A percentile compares a stretch with the other conserved stretches of the same genome.
Evolutionary conservation across 768 basidiomycete genomes (phyloP).

Genomic region (Tulasnella sp.): DNA sequence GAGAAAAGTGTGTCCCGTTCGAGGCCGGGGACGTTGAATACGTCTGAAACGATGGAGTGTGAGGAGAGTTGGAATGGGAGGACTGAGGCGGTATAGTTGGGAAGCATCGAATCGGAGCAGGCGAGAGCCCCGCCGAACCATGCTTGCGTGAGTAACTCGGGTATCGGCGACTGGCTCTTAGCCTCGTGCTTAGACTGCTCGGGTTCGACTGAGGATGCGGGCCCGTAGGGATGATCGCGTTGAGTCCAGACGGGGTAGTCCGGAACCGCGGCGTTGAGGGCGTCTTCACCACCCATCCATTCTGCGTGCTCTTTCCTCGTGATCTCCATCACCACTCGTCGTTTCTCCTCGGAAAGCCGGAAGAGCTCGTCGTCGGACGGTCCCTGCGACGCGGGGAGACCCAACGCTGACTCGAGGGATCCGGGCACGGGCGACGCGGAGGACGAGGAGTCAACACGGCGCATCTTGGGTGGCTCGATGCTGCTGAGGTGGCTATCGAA

Average conservation of each 20-base stretch:
- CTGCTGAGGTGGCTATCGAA: background rate
- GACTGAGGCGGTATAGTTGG: background rate
- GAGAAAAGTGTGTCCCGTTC: background rate
- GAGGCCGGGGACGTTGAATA: background rate
- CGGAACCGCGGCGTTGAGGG: background rate
- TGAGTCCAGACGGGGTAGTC: background rate
- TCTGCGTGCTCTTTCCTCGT: background rate
- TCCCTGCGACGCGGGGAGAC: background rate
- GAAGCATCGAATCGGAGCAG: background rate
- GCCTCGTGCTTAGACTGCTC: background rate
- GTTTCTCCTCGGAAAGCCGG: background rate
- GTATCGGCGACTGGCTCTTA: background rate
- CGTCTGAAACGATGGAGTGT: background rate
- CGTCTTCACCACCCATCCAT: slow-evolving; percentile 10
- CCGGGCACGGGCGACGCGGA: background rate
- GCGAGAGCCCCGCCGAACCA: background rate
- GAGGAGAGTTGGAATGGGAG: background rate
- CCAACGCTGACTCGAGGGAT: background rate
- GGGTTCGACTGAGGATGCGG: background rate
- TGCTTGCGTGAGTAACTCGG: background rate
- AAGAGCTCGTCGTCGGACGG: slow-evolving; percentile 8
- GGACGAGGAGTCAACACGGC: background rate
- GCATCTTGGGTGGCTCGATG: background rate
- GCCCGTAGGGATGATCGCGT: background rate
- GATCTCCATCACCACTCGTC: background rate